A percentile compares a stretch with the other conserved stretches of the same genome.
Conservation (phyloP, 345 rosid species). For the Excoecaria cochinchinensis region DNA sequence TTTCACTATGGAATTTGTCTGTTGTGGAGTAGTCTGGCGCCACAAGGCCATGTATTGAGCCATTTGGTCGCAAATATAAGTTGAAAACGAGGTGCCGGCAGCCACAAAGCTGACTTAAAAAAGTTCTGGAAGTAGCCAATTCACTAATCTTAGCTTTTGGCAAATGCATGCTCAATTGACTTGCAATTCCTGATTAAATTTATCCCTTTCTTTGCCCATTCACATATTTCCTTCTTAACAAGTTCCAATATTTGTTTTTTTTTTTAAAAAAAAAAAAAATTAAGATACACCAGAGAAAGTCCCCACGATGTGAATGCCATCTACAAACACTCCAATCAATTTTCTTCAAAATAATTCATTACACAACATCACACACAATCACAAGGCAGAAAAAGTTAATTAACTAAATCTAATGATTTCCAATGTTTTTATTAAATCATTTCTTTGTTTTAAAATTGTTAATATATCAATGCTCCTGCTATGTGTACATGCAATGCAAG, state of each 20-base stretch:
- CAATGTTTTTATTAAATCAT: not conserved
- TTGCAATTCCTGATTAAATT: too few species aligned
- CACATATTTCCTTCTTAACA: too few species aligned
- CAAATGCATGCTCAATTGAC: too few species aligned
- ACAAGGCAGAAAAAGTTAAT: not conserved
- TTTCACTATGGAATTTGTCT: constrained; percentile 32
- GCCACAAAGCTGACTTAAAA: too few species aligned
- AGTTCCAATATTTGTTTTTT: too few species aligned
- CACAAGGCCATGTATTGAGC: constrained; percentile 5
- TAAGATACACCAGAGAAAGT: too few species aligned
- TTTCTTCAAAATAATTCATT: not conserved
- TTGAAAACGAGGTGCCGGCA: constrained; percentile 17
- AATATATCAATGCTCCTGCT: constrained; percentile 1
- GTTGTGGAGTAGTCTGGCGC: constrained; percentile 13
- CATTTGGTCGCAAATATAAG: constrained; percentile 2
- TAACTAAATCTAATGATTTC: not conserved
- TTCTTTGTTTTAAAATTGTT: constrained; percentile 14
- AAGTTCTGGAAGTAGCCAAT: too few species aligned
- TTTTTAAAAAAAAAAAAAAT: too few species aligned
- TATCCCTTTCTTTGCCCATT: too few species aligned
- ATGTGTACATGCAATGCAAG: constrained; percentile 4
- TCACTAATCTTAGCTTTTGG: too few species aligned
- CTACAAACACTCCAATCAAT: not conserved
- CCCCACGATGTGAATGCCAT: too few species aligned
- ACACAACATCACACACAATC: not conserved